Percentiles rank a stretch among this genome's conserved stretches.
These are phyloP conservation scores for Phlebiopsis gigantea DNA, from an alignment of 768 basidiomycete species.

Conservation along the genomic window DNA sequence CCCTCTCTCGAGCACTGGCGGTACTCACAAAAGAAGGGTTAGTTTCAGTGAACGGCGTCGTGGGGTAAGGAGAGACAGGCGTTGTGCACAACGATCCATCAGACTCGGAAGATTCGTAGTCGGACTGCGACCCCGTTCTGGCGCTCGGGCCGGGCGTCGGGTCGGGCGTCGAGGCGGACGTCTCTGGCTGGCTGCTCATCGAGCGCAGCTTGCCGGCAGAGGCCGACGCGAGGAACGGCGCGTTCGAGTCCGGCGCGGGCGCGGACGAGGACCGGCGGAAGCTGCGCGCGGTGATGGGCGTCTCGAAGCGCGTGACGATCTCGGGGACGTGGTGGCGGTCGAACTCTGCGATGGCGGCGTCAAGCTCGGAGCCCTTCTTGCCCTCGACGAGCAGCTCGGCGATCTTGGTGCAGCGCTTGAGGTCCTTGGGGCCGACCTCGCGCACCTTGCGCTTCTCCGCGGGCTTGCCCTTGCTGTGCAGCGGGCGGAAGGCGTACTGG, in stretches of 20 bases:
- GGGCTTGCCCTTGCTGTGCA: slow-evolving; percentile 41
- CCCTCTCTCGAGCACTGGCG: not conserved
- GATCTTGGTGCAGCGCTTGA: slow-evolving; percentile 61
- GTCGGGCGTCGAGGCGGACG: slow-evolving; percentile 5
- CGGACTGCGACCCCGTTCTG: slow-evolving; percentile 7
- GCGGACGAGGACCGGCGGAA: slow-evolving; percentile 65
- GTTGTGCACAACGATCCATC: slow-evolving; percentile 18
- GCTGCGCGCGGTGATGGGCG: slow-evolving; percentile 64
- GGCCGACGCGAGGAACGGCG: slow-evolving; percentile 14
- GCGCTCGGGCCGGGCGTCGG: not conserved
- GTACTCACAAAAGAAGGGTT: slow-evolving; percentile 25
- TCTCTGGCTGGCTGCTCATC: slow-evolving; percentile 24
- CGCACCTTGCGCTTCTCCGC: slow-evolving; percentile 51
- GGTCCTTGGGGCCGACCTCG: slow-evolving; percentile 59
- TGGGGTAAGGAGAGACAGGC: slow-evolving; percentile 19
- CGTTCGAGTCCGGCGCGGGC: slow-evolving; percentile 21
- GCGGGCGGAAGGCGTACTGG: slow-evolving; percentile 68
- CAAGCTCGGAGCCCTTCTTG: slow-evolving; percentile 33
- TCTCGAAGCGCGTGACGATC: slow-evolving; percentile 67
- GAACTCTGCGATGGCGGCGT: slow-evolving; percentile 32
- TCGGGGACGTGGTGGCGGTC: slow-evolving; percentile 47
- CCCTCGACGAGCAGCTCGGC: slow-evolving; percentile 49
- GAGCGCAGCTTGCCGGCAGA: slow-evolving; percentile 18
- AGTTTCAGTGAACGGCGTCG: slow-evolving; percentile 16
- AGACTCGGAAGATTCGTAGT: slow-evolving; percentile 14